Base-by-base conservation (phyloP, 805 yeast species). In the Lipomyces spencermartinsiae region DNA sequence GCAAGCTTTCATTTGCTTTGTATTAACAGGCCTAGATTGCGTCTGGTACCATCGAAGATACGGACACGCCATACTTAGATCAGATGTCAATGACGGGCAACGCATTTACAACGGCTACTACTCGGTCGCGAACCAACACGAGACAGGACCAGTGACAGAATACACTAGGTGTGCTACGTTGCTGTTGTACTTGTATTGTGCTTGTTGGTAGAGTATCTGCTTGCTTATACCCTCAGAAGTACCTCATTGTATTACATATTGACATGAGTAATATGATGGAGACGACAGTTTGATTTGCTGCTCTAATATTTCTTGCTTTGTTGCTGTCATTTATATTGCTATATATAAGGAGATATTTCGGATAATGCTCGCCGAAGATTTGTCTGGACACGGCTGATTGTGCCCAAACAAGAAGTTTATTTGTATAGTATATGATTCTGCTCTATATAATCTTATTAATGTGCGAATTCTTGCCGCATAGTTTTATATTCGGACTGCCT, bases 101-200 rank as follows among this genome's bases (percentile, higher is more conserved):
- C 49, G n/a, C 49, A 43, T 43, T 8, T 7, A 43, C 49, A 43
- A 43, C 49, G 22, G 49, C 16, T 43, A 43, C 19, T 43, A 43
- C 49, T 43, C 49, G 49, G 22, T 43, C 49, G 49, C 49, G 49
- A 16, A 43, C 49, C 49, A 43, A 16, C 49, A 43, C 49, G 19
- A 43, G 22, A n/a, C 49, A 16, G 0, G 19, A 43, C 8, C 5
- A 16, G 49, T 43, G 49, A n/a, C 22, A n/a, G 6, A 19, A 16
- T 16, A 4, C 22, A 43, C n/a, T 37, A 37, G 22, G 22, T 43
- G 16, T 43, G 49, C 49, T 16, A 43, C 22, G 43, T 43, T 43
- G 49, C 49, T 43, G 22, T 22, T 43, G 49, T 43, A 8, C 3
- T n/a, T 43, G 16, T 43, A 43, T 43, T 10, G 10, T 9, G 16